These are phyloP conservation scores for Mycena chlorophos DNA, from an alignment of 768 basidiomycete genomes.

Conservation along the genomic window DNA sequence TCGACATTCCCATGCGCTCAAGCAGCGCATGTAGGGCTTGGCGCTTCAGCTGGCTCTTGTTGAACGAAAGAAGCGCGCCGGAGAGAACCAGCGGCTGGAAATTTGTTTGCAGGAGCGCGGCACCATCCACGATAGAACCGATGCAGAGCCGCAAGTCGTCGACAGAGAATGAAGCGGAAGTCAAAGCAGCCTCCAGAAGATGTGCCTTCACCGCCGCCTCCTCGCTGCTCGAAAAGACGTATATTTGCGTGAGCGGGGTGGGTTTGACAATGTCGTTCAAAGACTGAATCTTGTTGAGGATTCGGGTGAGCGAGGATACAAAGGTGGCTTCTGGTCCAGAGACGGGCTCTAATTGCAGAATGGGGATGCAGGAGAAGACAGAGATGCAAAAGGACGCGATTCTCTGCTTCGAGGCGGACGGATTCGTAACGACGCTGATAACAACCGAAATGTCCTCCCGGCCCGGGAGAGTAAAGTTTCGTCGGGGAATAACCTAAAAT, in stretches of 20 bases:
- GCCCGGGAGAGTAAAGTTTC: constrained; percentile 47
- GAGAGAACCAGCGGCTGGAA: constrained; percentile 50
- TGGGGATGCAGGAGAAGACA: constrained; percentile 28
- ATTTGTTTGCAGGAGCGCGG: constrained; percentile 47
- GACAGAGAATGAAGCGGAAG: constrained; percentile 26
- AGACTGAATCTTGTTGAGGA: constrained; percentile 37
- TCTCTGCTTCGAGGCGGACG: constrained; percentile 31
- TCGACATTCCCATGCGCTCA: constrained; percentile 40
- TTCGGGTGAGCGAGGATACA: constrained; percentile 35
- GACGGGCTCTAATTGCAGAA: constrained; percentile 20
- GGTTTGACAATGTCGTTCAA: constrained; percentile 18
- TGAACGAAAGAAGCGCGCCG: constrained; percentile 43
- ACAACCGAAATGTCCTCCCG: constrained; percentile 46
- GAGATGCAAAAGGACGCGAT: constrained; percentile 41
- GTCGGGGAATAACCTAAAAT: constrained; percentile 39
- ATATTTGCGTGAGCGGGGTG: constrained; percentile 42
- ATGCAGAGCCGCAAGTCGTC: constrained; percentile 46
- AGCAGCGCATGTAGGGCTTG: constrained; percentile 42
- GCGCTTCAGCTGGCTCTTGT: constrained; percentile 35
- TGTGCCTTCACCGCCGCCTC: constrained; percentile 40
- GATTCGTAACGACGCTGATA: constrained; percentile 46
- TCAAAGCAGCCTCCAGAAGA: constrained; percentile 43
- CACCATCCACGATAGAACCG: constrained; percentile 51
- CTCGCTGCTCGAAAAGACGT: constrained; percentile 47
- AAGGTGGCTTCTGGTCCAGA: constrained; percentile 33